Base-by-base conservation (phyloP, 2,329 filamentous ascomycete species). In the Penicillium sp. region DNA sequence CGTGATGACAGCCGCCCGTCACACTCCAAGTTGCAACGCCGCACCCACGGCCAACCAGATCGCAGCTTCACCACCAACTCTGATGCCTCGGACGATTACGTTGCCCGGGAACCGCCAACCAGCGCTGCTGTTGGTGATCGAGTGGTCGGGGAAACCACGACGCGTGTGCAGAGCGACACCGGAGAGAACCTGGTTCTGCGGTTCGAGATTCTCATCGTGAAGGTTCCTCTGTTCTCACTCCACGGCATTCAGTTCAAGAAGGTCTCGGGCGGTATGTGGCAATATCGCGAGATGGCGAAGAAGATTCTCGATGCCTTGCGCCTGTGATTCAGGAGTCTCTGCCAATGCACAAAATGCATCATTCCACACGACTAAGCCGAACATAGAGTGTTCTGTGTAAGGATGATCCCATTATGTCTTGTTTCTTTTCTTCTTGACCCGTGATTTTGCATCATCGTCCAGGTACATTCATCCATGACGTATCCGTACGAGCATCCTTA, bases 241-340 rank as follows among this genome's bases (percentile, higher is more conserved):
- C 94, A 99, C 72, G 95, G 95, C 51, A 93, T 99, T 62, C 95
- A 98, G 75, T 99, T 99, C 82, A 99, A 99, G 83, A 92, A 95
- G 73, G 89, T 98, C 67, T 87, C 91, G 58, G 94, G 95, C 38
- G 94, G 96, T 60, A 98, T 95, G 59, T 98, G 94, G 93, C 93
- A 97, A 76, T 99, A 96, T 80, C 96, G 97, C 82, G 94, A 91
- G 72, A 96, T 98, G 92, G 95, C 95, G 38, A 93, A 96, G 77
- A 92, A 92, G 69, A 97, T 99, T 70, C 81, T 99, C 67, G 87
- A 90, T 72, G 92, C 95, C 75, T 79, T 99, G 67, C 88, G 88
- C 72, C 84, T 98, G 63, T 96, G 79, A 81, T 62, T 25, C 45
- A 37, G 35, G 58, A 11, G 39, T 31, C 14, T 38, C n/a, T 12